A percentile compares a stretch with the other conserved stretches of the same genome.
These are phyloP conservation scores for Neurospora hispaniola DNA, from an alignment of 495 filamentous ascomycete species.

Conservation along the genomic window DNA sequence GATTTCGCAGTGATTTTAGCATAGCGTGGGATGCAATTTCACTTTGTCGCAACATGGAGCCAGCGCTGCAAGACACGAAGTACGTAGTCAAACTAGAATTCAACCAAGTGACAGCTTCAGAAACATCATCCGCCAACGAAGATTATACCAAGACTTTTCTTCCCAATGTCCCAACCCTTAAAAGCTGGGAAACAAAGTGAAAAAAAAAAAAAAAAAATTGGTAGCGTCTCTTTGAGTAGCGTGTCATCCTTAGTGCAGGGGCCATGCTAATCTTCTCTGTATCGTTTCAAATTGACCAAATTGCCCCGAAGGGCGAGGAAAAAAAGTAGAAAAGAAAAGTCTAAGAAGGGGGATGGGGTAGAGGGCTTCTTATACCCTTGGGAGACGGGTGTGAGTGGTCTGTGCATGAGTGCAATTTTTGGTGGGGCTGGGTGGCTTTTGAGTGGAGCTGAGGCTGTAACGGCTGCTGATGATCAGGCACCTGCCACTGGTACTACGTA, in stretches of 20 bases:
- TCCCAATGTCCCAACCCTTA: conserved; percentile 16
- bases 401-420: conserved; percentile 15
- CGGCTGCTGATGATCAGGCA: too few relatives aligned
- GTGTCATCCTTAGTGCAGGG: conserved; percentile 99
- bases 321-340: conserved; percentile 14
- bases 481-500: not conserved
- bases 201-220: conserved; percentile 78
- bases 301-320: conserved; percentile 21
- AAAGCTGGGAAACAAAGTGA: conserved; percentile 26
- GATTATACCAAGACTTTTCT: too few relatives aligned
- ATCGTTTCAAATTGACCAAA: conserved; percentile 33
- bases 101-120: too few relatives aligned
- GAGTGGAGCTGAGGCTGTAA: not conserved
- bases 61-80: too few relatives aligned
- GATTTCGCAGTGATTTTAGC: too few relatives aligned
- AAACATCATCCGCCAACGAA: too few relatives aligned
- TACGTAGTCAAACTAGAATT: too few relatives aligned
- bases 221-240: conserved; percentile 97
- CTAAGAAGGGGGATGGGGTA: conserved; percentile 4
- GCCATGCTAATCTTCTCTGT: conserved; percentile 99
- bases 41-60: too few relatives aligned
- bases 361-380: conserved; percentile 4
- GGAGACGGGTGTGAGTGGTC: not conserved
- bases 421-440: not conserved
- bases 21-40: too few relatives aligned